These are phyloP conservation scores for Sicyos edulis DNA, from an alignment of 306 rosid genomes.

Conservation along the genomic window DNA sequence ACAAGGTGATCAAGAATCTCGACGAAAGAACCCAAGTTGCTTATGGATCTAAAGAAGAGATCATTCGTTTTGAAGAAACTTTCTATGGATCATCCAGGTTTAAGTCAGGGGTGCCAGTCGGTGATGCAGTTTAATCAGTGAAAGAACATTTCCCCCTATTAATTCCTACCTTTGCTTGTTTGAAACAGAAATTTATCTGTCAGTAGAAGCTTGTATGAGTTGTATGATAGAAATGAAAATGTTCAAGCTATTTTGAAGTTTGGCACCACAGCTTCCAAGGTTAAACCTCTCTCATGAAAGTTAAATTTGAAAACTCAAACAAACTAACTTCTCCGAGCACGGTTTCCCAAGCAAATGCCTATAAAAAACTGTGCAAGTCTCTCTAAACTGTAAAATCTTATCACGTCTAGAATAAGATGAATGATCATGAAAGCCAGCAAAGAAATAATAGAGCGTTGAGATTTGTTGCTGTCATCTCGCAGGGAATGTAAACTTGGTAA, in stretches of 20 bases:
- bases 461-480: neutral
- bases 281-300: neutral
- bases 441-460: slow-evolving; percentile 2
- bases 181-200: slow-evolving; percentile 12
- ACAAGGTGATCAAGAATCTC: slow-evolving; percentile 58
- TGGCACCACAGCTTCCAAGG: slow-evolving; percentile 5
- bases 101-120: slow-evolving; percentile 82
- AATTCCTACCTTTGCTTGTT: neutral
- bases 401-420: neutral
- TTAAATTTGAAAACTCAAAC: neutral
- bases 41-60: slow-evolving; percentile 86
- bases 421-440: neutral
- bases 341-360: neutral
- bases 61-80: slow-evolving; percentile 87
- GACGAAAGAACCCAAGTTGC: slow-evolving; percentile 98
- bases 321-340: neutral
- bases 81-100: slow-evolving; percentile 91
- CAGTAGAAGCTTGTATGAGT: slow-evolving; percentile 20
- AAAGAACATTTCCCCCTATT: neutral
- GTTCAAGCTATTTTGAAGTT: slow-evolving; percentile 16
- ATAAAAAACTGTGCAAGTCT: no score
- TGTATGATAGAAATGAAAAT: slow-evolving; percentile 18
- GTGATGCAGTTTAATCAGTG: slow-evolving; percentile 58
- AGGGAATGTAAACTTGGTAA: no score
- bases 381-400: neutral